Evolutionary conservation across 2,329 filamentous ascomycete genomes (phyloP).

Genomic region (Talaromyces sp.): DNA sequence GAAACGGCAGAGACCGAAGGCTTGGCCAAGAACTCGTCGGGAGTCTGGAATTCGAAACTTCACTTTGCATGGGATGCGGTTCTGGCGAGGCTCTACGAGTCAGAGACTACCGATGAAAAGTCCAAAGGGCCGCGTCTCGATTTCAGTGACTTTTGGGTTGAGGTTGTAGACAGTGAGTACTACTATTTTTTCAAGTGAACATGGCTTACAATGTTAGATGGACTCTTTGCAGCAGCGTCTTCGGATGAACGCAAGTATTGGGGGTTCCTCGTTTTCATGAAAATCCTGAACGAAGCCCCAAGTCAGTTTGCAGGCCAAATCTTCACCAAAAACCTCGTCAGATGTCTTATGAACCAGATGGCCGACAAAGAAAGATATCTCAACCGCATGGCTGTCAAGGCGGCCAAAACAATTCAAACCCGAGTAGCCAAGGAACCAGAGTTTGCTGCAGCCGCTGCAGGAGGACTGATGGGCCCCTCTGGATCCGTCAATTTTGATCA

Average conservation of each 20-base stretch:
- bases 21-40: slow-evolving; percentile 40
- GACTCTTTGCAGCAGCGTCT: slow-evolving; percentile 73
- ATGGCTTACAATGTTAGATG: slow-evolving; percentile 38
- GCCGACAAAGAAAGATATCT: slow-evolving; percentile 72
- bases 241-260: slow-evolving; percentile 88
- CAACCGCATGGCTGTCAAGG: slow-evolving; percentile 71
- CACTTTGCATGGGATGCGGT: slow-evolving; percentile 87
- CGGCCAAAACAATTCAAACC: slow-evolving; percentile 65
- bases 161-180: slow-evolving; percentile 76
- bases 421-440: slow-evolving; percentile 58
- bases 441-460: slow-evolving; percentile 57
- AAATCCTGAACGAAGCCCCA: slow-evolving; percentile 57
- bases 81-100: slow-evolving; percentile 44
- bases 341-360: slow-evolving; percentile 77
- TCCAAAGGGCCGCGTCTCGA: slow-evolving; percentile 31
- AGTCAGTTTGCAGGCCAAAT: slow-evolving; percentile 51
- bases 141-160: slow-evolving; percentile 78
- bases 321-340: slow-evolving; percentile 79
- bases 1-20: slow-evolving; percentile 23
- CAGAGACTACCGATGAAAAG: slow-evolving; percentile 20
- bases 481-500: slow-evolving; percentile 79
- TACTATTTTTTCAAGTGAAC: background rate
- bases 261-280: slow-evolving; percentile 82
- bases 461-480: slow-evolving; percentile 62
- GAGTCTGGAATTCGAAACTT: slow-evolving; percentile 72